These are phyloP conservation scores for Parafenestella ontariensis DNA, from an alignment of 2,329 filamentous ascomycete genomes.

Conservation along the genomic window DNA sequence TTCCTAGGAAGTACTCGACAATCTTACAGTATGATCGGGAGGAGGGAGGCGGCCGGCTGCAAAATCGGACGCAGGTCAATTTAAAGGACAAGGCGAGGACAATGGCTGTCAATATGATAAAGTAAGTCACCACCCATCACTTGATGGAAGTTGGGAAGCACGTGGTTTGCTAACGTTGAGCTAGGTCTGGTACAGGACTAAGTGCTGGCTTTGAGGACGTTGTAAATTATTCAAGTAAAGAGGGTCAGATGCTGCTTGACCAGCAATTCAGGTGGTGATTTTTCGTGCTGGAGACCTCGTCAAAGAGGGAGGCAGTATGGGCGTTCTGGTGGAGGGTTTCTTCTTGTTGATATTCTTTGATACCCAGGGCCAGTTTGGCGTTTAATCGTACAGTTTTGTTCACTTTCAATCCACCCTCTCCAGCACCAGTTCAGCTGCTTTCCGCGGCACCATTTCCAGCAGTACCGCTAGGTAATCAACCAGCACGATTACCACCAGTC, in stretches of 20 bases:
- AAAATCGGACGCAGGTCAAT: slow-evolving; percentile 58
- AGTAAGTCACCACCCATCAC: no score
- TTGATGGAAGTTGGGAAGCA: not conserved
- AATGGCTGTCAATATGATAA: slow-evolving; percentile 50
- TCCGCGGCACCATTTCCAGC: no score
- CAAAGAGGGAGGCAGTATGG: not conserved
- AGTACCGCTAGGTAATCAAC: no score
- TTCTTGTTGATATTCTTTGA: slow-evolving; percentile 2
- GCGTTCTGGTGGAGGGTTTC: not conserved
- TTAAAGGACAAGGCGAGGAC: slow-evolving; percentile 56
- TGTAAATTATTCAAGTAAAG: slow-evolving; percentile 18
- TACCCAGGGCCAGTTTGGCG: slow-evolving; percentile 22
- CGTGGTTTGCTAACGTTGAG: slow-evolving; percentile 7
- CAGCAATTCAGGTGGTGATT: slow-evolving; percentile 29
- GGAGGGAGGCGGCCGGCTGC: slow-evolving; percentile 28
- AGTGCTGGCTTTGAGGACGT: slow-evolving; percentile 38
- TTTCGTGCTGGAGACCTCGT: not conserved
- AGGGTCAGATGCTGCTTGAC: slow-evolving; percentile 26
- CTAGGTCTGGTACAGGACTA: slow-evolving; percentile 40
- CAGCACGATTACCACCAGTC: no score
- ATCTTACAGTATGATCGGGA: slow-evolving; percentile 48
- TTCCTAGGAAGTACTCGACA: slow-evolving; percentile 56
- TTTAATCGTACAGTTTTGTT: slow-evolving; percentile 8
- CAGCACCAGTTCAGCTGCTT: no score
- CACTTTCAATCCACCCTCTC: not conserved